Evolutionary conservation across 2,329 filamentous ascomycete genomes (phyloP), one percentile per base, ranked within the genome.

Genomic region (Dothideomycetes sp.): DNA sequence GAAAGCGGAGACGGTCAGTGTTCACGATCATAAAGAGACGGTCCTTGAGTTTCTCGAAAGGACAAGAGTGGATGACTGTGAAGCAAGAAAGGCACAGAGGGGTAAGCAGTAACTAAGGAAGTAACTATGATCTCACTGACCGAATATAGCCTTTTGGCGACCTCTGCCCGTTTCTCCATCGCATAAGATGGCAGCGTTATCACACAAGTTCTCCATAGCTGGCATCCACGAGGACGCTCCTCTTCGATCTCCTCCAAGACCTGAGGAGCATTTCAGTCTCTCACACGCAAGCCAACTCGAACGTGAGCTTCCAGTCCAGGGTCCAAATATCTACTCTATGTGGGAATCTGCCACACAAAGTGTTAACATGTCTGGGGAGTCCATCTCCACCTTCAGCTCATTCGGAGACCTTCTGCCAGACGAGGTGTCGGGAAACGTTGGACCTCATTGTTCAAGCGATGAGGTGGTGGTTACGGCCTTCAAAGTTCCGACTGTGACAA

Each of bases 121-220:
- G 34, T 15, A 31, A 29, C 11, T 16, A 3, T 27, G 7, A 17
- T 17, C 16, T 40, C 9, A 45, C 49, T 55, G 31, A 55, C 31
- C 24, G 5, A 9, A 19, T 5, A 17, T 24, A 59, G 56, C 55
- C 10, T 52, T 45, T 1, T 34, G 46, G 5, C 44, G 44, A 12
- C 15, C 34, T 18, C 54, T 56, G 31, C 49, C 54, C 3, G 41
- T 43, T 4, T 65, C 62, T 5, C 61, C 62, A 3, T 64, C 62
- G 2, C 49, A 47, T 11, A 53, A 54, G 31, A 65, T 66, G 60
- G 49, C 48, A 17, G 52, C 52, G 31, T 47, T 65, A 9, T 66
- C 63, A 4, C 51, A 53, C 40, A 56, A 56, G n/a, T 49, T 67
- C 11, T 54, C 53, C 3, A 47, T 45, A 29, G 54, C 40, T 3